Base-by-base conservation (phyloP, 2,329 filamentous ascomycete genomes). In the Orbilia quercus region DNA sequence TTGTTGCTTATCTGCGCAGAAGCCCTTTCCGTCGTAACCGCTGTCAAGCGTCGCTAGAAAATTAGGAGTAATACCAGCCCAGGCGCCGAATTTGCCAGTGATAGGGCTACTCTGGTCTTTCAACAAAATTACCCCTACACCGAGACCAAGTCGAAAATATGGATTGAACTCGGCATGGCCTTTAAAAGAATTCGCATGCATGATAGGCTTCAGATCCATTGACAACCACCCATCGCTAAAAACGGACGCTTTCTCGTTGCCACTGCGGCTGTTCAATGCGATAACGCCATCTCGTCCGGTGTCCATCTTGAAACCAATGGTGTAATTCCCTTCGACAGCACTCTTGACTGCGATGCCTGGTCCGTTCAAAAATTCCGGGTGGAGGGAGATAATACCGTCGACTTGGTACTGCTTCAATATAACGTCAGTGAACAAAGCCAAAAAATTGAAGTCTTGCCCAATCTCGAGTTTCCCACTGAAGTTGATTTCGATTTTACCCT, bases 91-190 rank as follows among this genome's bases (percentile, higher is more conserved):
- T 12, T 7, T 58, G 0, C 28, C 62, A 16, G 14, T 66, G 11
- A 66, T 38, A 0, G 53, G 18, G 22, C 42, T 42, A 31, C 5
- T 9, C 9, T 31, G 28, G 34, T 36, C 42, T n/a, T 44, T 66
- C 31, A 66, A 66, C 12, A 66, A 58, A 16, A 23, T 25, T 2
- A 44, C 62, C 16, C 62, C 62, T n/a, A 58, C 14, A n/a, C 62
- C 62, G 9, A 66, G 22, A 3, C 62, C 62, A 7, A 66, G 20
- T 1, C 62, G 62, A 22, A 66, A 58, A 14, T 66, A 66, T 22
- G 62, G 62, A 22, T 36, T 50, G 28, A 66, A 28, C 23, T 57
- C 53, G 34, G 62, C 38, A 11, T 16, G 51, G 16, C 25, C 9
- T 44, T 51, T 50, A 7, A 66, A 12, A 1, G 23, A 20, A 16